Percentiles rank a stretch among this genome's conserved stretches.
These are phyloP conservation scores for Daldinia caldariorum DNA, from an alignment of 495 filamentous ascomycete genomes.

Conservation along the genomic window DNA sequence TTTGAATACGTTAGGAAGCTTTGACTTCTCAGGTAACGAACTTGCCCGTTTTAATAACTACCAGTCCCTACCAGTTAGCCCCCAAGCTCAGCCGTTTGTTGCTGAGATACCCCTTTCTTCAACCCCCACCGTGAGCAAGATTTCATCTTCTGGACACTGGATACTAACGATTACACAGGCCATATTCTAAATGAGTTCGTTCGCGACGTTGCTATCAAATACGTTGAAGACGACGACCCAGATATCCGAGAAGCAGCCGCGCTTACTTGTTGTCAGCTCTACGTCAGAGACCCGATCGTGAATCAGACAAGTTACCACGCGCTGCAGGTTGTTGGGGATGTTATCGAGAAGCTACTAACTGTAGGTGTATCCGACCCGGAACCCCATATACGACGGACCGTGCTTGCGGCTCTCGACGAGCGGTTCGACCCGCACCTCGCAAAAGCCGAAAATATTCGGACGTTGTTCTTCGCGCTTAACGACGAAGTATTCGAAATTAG, in stretches of 20 bases:
- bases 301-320: conserved; percentile 97
- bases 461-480: conserved; percentile 94
- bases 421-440: conserved; percentile 95
- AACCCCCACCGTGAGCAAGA: background rate
- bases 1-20: conserved; percentile 91
- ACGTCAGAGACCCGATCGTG: conserved; percentile 94
- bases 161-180: conserved; percentile 58
- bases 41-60: conserved; percentile 4
- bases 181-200: conserved; percentile 98
- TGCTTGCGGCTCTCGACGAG: conserved; percentile 86
- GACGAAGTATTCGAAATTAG: conserved; percentile 91
- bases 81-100: background rate
- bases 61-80: background rate
- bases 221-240: conserved; percentile 93
- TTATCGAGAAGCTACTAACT: conserved; percentile 94
- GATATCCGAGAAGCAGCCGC: conserved; percentile 95
- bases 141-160: background rate
- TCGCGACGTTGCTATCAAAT: conserved; percentile 96
- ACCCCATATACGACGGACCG: conserved; percentile 85
- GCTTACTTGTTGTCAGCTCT: conserved; percentile 96
- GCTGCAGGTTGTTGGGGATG: conserved; percentile 94
- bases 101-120: background rate
- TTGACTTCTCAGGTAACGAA: conserved; percentile 81
- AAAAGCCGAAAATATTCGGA: conserved; percentile 94
- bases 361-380: conserved; percentile 93